Conservation (phyloP, 2,329 filamentous ascomycete species). For the Nemania sp. region DNA sequence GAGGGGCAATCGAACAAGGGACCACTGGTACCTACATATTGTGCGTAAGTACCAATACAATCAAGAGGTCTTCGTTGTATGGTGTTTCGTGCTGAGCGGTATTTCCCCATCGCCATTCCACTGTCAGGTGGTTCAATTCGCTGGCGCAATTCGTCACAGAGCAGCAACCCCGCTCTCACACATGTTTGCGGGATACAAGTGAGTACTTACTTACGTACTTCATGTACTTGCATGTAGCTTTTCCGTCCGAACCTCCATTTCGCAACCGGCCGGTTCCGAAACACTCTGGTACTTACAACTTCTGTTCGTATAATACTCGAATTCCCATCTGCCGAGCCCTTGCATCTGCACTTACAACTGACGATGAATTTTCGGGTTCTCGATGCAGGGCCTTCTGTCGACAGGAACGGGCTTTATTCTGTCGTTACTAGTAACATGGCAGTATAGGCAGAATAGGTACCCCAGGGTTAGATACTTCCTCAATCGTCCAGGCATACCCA, state of each 20-base stretch:
- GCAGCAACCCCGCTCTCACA: slow-evolving; percentile 9
- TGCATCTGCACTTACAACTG: neutral
- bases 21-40: slow-evolving; percentile 4
- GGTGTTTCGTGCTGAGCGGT: too few species aligned
- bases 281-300: slow-evolving; percentile 12
- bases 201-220: too few species aligned
- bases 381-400: too few species aligned
- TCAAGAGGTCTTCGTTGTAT: slow-evolving; percentile 9
- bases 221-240: too few species aligned
- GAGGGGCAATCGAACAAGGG: slow-evolving; percentile 21
- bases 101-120: neutral
- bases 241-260: slow-evolving; percentile 2
- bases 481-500: neutral
- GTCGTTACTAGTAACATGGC: neutral
- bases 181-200: neutral
- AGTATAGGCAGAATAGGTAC: neutral
- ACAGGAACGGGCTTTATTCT: too few species aligned
- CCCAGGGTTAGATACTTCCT: neutral
- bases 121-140: slow-evolving; percentile 1
- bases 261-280: slow-evolving; percentile 2
- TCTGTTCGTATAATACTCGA: slow-evolving; percentile 2
- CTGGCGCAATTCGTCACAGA: slow-evolving; percentile 4
- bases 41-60: neutral
- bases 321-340: slow-evolving; percentile 15
- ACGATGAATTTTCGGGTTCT: slow-evolving; percentile 19